Conservation (phyloP, 2,329 filamentous ascomycete species). For the Teratosphaeria viscida region DNA sequence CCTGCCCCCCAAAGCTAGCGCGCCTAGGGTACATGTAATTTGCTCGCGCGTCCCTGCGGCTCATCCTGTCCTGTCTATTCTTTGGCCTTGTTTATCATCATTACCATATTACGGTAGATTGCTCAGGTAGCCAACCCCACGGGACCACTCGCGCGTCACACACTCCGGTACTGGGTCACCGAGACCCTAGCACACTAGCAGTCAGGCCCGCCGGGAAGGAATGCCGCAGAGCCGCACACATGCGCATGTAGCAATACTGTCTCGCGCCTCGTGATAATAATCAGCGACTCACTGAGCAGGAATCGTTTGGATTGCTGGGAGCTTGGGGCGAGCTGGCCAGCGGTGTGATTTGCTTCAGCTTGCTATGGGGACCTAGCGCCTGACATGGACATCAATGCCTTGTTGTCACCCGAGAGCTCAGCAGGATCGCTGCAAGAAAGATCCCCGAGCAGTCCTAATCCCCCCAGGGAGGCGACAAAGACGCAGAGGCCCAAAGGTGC, state of each 20-base stretch:
- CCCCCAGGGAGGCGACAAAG: not conserved
- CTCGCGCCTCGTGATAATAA: not conserved
- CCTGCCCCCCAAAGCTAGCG: not conserved
- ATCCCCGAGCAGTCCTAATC: slow-evolving; percentile 9
- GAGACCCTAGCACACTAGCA: not conserved
- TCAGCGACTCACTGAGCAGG: not conserved
- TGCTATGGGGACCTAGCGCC: not conserved
- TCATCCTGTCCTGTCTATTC: not conserved
- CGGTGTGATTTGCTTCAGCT: not conserved
- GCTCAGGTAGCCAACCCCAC: not conserved
- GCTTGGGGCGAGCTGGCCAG: not conserved
- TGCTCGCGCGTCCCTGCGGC: not conserved
- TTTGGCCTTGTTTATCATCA: not conserved
- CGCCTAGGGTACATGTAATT: not conserved
- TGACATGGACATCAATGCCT: slow-evolving; percentile 40
- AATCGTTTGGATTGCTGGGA: not conserved
- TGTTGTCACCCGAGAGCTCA: slow-evolving; percentile 34
- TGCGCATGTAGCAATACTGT: not conserved
- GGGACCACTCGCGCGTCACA: not conserved
- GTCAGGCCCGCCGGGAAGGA: not conserved
- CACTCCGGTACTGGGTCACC: not conserved
- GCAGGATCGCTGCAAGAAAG: slow-evolving; percentile 17
- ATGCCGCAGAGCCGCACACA: not conserved
- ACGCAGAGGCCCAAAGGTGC: not conserved
- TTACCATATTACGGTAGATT: not conserved